Percentiles rank a stretch among this genome's conserved stretches.
phyloP scores from a whole-genome alignment of 768 basidiomycete species.

The Tulasnella sp. region DNA sequence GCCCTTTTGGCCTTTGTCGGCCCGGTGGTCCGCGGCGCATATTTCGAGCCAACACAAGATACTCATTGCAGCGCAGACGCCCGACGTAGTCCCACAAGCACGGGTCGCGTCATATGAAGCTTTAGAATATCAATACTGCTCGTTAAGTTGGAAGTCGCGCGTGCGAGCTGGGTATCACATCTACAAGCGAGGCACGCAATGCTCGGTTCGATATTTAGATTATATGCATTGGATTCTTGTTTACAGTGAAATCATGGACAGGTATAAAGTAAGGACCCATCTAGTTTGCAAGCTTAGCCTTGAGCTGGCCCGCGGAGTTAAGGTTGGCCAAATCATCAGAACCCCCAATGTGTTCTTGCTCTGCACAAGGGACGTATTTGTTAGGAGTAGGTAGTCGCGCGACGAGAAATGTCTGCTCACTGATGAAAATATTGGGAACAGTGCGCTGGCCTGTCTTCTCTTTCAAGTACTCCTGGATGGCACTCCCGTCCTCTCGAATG shows the following conservation, averaged over 20 bases:
- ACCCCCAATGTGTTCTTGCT: slow-evolving; percentile 41
- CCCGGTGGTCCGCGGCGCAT: not conserved
- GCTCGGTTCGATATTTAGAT: not conserved
- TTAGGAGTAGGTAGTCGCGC: not conserved
- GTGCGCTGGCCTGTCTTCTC: slow-evolving; percentile 68
- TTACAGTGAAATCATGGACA: not conserved
- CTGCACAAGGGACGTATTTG: slow-evolving; percentile 10
- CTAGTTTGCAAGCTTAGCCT: not conserved
- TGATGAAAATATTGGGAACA: slow-evolving; percentile 79
- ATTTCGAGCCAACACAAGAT: not conserved
- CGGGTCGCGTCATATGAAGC: not conserved
- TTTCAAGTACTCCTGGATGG: slow-evolving; percentile 66
- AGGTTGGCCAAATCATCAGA: slow-evolving; percentile 37
- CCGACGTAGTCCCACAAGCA: too few species aligned
- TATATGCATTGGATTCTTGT: not conserved
- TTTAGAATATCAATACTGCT: not conserved
- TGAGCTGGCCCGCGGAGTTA: slow-evolving; percentile 36
- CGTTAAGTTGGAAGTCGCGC: not conserved
- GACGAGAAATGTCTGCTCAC: slow-evolving; percentile 46
- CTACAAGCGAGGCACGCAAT: too few species aligned
- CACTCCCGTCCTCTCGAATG: slow-evolving; percentile 54
- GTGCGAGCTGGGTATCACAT: not conserved
- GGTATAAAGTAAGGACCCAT: not conserved
- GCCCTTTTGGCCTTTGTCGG: not conserved
- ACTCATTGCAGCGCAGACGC: too few species aligned